These are phyloP conservation scores for Dentipellis fragilis DNA, from an alignment of 768 basidiomycete species.

Conservation along the genomic window DNA sequence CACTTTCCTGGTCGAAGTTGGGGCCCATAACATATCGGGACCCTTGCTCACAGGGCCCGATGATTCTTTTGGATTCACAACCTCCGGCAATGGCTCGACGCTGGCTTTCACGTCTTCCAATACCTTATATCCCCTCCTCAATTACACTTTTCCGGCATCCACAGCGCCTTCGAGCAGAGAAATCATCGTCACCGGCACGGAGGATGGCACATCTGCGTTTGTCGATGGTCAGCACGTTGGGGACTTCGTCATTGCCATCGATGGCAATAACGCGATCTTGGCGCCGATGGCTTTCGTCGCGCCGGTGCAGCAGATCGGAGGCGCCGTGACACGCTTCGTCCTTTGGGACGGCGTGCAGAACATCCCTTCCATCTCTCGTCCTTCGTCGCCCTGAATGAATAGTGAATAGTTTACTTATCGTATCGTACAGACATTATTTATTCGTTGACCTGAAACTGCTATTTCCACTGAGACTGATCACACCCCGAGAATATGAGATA, in stretches of 20 bases:
- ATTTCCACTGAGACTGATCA: too few species aligned
- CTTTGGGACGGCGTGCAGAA: neutral
- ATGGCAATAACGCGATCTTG: neutral
- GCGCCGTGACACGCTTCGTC: neutral
- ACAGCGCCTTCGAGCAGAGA: slow-evolving; percentile 1
- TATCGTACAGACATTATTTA: too few species aligned
- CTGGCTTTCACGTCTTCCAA: slow-evolving; percentile 17
- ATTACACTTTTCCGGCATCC: neutral
- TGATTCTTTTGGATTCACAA: slow-evolving; percentile 9
- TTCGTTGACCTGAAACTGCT: too few species aligned
- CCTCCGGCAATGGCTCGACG: slow-evolving; percentile 8
- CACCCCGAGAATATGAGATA: too few species aligned
- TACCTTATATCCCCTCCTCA: slow-evolving; percentile 14
- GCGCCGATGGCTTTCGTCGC: neutral
- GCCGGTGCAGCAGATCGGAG: neutral
- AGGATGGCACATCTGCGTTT: slow-evolving; percentile 12
- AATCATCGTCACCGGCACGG: slow-evolving; percentile 14
- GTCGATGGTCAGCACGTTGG: slow-evolving; percentile 14
- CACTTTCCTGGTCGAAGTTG: slow-evolving; percentile 13
- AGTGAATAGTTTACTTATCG: too few species aligned
- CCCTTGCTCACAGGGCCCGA: neutral
- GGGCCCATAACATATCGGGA: slow-evolving; percentile 8
- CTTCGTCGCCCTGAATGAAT: neutral
- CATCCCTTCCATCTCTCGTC: neutral
- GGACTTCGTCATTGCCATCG: slow-evolving; percentile 9